Conservation (phyloP, 176 grass and related monocot species). For the Alopecurus myosuroides region DNA sequence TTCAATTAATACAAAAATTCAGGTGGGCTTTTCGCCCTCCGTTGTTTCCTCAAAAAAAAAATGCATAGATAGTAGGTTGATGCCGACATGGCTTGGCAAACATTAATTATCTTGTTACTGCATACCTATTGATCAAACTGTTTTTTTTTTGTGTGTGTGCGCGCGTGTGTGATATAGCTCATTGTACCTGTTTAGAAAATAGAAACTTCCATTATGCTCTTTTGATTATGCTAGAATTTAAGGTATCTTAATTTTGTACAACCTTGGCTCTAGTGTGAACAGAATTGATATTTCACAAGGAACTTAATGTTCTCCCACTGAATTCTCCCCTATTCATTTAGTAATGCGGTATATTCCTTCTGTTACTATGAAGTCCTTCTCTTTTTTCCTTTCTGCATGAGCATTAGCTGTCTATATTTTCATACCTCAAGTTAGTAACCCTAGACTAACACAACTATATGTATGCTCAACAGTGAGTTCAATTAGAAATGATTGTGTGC, state of each 20-base stretch:
- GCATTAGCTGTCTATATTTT: neutral
- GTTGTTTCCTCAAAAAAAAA: too few relatives aligned
- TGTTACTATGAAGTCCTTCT: neutral
- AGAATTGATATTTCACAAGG: neutral
- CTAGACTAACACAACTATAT: conserved; percentile 1
- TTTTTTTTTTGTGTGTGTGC: neutral
- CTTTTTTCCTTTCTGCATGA: neutral
- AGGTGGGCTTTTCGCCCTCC: too few relatives aligned
- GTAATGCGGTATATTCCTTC: too few relatives aligned
- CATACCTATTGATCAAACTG: neutral
- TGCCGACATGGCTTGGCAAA: neutral
- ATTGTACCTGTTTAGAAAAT: neutral
- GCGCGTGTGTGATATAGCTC: neutral
- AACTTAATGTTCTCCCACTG: neutral
- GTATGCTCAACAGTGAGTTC: neutral
- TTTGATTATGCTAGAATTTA: neutral
- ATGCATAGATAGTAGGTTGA: neutral
- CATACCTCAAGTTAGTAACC: neutral
- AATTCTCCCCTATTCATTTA: neutral
- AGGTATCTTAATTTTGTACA: neutral
- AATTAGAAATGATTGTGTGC: neutral
- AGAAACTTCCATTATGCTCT: neutral
- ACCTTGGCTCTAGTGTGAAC: neutral
- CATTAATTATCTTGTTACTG: neutral
- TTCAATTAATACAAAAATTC: too few relatives aligned